Base-by-base conservation (phyloP, 306 rosid species). In the Amphicarpaea edgeworthii region DNA sequence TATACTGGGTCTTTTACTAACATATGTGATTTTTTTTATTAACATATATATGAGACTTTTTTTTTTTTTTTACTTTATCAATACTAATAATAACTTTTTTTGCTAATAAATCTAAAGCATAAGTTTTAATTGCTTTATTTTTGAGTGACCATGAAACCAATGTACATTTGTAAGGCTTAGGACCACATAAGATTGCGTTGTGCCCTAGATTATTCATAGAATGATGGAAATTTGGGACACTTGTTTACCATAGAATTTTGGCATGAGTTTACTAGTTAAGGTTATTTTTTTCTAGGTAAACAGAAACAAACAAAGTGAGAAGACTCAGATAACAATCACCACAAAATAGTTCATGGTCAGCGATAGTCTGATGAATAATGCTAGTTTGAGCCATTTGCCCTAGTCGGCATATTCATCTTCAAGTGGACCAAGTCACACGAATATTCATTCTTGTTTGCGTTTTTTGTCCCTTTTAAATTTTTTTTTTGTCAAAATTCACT, bases 311-410 rank as follows among this genome's bases (percentile, higher is more conserved):
- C 66, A 72, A 72, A 54, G 8, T n/a, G 9, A 21, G 11, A 53
- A 21, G 28, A 15, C 24, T 38, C 6, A 5, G 28, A 6, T 23
- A 53, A 40, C 26, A 54, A 72, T 55, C 26, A 72, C 77, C 67
- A 55, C 54, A 55, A 23, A 21, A 11, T 23, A 7, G 67, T 72
- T 72, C 40, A 54, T 55, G 77, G 67, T 8, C 17, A 54, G 23
- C 37, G 32, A 51, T 19, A 34, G 11, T 10, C 8, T 34, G 9
- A 57, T 20, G 49, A 32, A 20, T 32, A 32, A 19, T 30, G 19
- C 0, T 2, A 34, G 50, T 17, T 21, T 11, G 49, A 45, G 37
- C 20, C 49, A 46, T 21, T n/a, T n/a, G 45, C 15, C 37, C 7
- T 7, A 3, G 38, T 47, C 16, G 26, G 62, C 41, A 62, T 62